A percentile compares a stretch with the other conserved stretches of the same genome.
Evolutionary conservation across 345 rosid genomes (phyloP).

Genomic region (Geranium rotundifolium): DNA sequence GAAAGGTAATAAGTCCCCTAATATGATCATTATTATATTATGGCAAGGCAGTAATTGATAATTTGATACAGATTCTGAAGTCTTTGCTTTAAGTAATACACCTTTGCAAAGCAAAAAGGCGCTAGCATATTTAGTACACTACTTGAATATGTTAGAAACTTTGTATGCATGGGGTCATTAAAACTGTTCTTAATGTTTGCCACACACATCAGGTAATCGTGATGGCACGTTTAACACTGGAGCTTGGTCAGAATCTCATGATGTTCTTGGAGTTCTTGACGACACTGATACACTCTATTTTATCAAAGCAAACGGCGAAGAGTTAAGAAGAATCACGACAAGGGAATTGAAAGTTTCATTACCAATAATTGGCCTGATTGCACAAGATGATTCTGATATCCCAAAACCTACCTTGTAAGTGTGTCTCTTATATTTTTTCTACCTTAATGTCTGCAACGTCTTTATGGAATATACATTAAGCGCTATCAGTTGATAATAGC

Average conservation of each 20-base stretch:
- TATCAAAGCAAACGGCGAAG: conserved; percentile 77
- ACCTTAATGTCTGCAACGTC: neutral
- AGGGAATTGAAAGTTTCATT: conserved; percentile 50
- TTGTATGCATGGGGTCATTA: neutral
- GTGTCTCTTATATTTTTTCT: conserved; percentile 1
- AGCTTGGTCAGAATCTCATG: conserved; percentile 78
- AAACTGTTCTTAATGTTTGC: conserved; percentile 11
- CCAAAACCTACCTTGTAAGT: conserved; percentile 63
- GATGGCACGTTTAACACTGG: conserved; percentile 47
- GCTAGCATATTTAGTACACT: no score
- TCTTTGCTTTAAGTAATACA: no score
- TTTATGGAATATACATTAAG: neutral
- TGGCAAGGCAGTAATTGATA: no score
- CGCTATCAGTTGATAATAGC: neutral
- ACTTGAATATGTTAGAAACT: neutral
- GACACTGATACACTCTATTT: conserved; percentile 55
- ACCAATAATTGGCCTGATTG: conserved; percentile 56
- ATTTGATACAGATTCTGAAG: no score
- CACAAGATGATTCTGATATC: conserved; percentile 28
- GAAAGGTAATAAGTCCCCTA: no score
- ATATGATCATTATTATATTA: no score
- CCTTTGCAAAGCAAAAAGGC: no score
- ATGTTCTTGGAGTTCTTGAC: conserved; percentile 70
- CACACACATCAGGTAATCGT: conserved; percentile 35
- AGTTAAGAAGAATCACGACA: conserved; percentile 47